These are phyloP conservation scores for Martensiomyces pterosporus DNA, from an alignment of 192 early-diverging fungal species.

Conservation along the genomic window DNA sequence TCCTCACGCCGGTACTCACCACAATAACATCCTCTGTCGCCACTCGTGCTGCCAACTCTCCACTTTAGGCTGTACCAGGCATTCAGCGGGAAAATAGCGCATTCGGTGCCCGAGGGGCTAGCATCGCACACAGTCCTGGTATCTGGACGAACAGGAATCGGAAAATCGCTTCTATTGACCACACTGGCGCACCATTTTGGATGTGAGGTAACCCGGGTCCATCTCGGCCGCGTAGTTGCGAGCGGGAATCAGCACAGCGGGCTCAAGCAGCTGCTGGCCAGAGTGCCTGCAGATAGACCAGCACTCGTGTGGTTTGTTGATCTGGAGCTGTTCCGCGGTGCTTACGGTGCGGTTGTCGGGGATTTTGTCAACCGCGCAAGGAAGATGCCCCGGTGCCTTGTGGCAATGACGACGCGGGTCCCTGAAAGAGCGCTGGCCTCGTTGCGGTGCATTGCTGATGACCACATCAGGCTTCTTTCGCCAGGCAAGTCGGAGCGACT, in stretches of 20 bases:
- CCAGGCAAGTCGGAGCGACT: slow-evolving; percentile 19
- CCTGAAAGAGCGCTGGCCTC: slow-evolving; percentile 29
- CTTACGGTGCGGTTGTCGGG: slow-evolving; percentile 24
- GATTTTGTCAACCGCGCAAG: slow-evolving; percentile 9
- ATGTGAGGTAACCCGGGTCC: slow-evolving; percentile 12
- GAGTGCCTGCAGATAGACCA: slow-evolving; percentile 3
- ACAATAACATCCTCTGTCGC: no score
- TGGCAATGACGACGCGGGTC: slow-evolving; percentile 45
- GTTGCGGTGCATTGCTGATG: slow-evolving; percentile 30
- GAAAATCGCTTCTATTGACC: slow-evolving; percentile 39
- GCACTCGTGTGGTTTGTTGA: slow-evolving; percentile 36
- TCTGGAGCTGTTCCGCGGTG: slow-evolving; percentile 29
- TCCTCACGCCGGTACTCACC: no score
- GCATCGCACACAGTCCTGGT: slow-evolving; percentile 27
- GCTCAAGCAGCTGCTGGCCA: slow-evolving; percentile 12
- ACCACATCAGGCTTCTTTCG: slow-evolving; percentile 33
- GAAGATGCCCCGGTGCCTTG: slow-evolving; percentile 17
- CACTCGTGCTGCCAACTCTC: no score
- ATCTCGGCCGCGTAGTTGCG: slow-evolving; percentile 27
- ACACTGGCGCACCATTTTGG: slow-evolving; percentile 12
- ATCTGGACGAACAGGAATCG: slow-evolving; percentile 41
- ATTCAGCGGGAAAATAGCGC: slow-evolving; percentile 15
- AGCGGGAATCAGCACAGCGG: slow-evolving; percentile 27
- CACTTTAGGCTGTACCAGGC: slow-evolving; percentile 24
- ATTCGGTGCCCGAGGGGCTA: slow-evolving; percentile 3